Conservation (phyloP, 768 basidiomycete genomes). For the Amanita brunnescens region DNA sequence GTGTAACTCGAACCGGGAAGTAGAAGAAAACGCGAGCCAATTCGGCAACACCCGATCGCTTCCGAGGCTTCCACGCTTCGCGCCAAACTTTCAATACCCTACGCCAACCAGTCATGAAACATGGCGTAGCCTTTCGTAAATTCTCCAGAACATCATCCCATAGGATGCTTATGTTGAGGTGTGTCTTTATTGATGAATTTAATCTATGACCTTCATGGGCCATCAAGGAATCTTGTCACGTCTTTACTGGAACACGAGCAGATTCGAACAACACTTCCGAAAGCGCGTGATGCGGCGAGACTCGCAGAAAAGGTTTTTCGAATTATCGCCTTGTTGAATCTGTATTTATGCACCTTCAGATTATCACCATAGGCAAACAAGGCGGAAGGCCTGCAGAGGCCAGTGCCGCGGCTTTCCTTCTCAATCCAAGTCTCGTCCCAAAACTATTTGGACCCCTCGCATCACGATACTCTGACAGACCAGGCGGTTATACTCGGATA, state of each 20-base stretch:
- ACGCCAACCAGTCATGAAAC: constrained; percentile 58
- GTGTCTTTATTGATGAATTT: constrained; percentile 12
- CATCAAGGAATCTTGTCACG: constrained; percentile 79
- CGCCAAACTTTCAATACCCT: background rate
- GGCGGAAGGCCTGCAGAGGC: constrained; percentile 62
- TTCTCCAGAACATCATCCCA: constrained; percentile 89
- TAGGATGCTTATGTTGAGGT: constrained; percentile 90
- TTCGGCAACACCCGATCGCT: constrained; percentile 5
- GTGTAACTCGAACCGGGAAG: constrained; percentile 5
- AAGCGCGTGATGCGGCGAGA: constrained; percentile 86
- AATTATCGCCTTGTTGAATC: background rate
- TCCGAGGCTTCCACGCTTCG: background rate
- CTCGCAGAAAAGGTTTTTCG: constrained; percentile 79
- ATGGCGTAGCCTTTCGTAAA: constrained; percentile 89
- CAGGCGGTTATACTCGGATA: constrained; percentile 93
- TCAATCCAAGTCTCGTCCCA: constrained; percentile 61
- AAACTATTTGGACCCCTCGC: constrained; percentile 80
- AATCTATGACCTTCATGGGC: constrained; percentile 8
- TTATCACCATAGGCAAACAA: constrained; percentile 89
- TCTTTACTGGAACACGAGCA: constrained; percentile 92
- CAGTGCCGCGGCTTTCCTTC: constrained; percentile 71
- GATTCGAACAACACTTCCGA: constrained; percentile 91
- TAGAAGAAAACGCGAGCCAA: background rate
- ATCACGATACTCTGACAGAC: constrained; percentile 68
- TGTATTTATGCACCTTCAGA: constrained; percentile 31